Evolutionary conservation across 2,329 filamentous ascomycete genomes (phyloP).

Genomic region (Cercospora beticola): DNA sequence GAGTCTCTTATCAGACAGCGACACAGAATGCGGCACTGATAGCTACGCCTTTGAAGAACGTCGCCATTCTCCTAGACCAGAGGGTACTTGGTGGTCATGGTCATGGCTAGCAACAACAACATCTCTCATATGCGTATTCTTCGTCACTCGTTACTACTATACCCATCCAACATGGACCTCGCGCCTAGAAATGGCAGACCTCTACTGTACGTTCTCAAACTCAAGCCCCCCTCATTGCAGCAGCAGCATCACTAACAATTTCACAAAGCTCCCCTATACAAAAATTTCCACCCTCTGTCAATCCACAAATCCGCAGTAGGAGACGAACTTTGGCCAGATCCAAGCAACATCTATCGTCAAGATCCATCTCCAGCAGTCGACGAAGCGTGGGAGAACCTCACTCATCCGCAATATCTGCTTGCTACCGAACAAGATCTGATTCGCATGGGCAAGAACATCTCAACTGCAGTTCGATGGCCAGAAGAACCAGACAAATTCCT

Average conservation of each 20-base stretch:
- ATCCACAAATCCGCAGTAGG: not conserved
- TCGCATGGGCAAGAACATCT: not conserved
- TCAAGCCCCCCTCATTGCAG: too few species aligned
- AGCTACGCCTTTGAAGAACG: not conserved
- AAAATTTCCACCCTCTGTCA: not conserved
- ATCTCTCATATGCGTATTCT: not conserved
- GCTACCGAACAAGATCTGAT: not conserved
- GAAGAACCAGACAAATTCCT: not conserved
- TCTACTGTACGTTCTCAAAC: not conserved
- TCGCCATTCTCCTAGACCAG: not conserved
- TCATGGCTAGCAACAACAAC: not conserved
- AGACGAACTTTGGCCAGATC: not conserved
- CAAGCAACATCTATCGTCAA: not conserved
- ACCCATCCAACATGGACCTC: not conserved
- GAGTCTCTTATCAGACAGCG: not conserved
- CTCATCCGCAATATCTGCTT: not conserved
- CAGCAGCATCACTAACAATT: not conserved
- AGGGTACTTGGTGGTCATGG: not conserved
- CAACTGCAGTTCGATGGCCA: not conserved
- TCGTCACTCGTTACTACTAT: not conserved
- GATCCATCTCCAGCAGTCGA: conserved; percentile 5
- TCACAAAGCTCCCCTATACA: not conserved
- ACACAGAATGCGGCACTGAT: not conserved
- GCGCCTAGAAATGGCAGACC: not conserved
- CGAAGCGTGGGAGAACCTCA: conserved; percentile 4